Conservation (phyloP, 805 yeast genomes). For the Ogataea nitratoaversa region DNA sequence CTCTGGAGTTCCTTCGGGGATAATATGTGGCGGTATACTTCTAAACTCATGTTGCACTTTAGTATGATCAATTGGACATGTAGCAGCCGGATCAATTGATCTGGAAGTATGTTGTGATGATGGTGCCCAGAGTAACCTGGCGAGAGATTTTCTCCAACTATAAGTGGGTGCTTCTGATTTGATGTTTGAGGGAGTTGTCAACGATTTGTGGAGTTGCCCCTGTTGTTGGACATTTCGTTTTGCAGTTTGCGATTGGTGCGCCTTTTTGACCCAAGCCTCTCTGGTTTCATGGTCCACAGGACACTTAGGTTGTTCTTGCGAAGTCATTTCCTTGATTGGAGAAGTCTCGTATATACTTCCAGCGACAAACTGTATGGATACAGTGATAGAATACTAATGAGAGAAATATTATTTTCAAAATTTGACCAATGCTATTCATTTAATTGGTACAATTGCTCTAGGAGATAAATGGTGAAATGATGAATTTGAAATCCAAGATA, state of each 20-base stretch:
- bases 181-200: no score
- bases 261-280: conserved; percentile 49
- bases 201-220: background rate
- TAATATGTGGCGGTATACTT: conserved; percentile 3
- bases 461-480: background rate
- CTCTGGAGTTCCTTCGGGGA: conserved; percentile 17
- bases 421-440: conserved; percentile 12
- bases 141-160: background rate
- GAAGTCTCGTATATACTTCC: no score
- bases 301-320: conserved; percentile 38
- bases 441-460: conserved; percentile 10
- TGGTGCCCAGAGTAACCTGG: conserved; percentile 6
- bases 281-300: conserved; percentile 69
- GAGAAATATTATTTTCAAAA: no score
- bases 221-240: background rate
- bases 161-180: no score
- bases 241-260: conserved; percentile 16
- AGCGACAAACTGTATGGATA: no score
- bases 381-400: no score
- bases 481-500: background rate
- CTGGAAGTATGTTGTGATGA: background rate
- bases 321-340: conserved; percentile 12
- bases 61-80: conserved; percentile 5
- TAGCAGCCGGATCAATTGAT: background rate
- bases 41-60: background rate